A percentile compares a stretch with the other conserved stretches of the same genome.
Evolutionary conservation across 306 rosid genomes (phyloP).

Genomic region (Arachis stenosperma): DNA sequence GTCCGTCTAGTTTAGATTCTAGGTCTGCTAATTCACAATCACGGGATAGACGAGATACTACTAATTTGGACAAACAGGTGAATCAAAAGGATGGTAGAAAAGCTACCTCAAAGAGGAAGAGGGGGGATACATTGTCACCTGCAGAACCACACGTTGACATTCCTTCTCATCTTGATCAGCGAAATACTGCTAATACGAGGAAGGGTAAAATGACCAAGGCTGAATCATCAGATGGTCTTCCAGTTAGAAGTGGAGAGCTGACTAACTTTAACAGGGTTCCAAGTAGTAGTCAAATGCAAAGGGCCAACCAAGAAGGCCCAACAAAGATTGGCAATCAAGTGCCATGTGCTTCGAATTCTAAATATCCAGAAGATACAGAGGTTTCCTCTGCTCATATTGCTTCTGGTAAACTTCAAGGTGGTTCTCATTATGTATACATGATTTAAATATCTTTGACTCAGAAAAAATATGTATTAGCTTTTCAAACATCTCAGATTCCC

Average conservation of each 20-base stretch:
- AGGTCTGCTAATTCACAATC: slow-evolving; percentile 98
- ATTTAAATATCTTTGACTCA: slow-evolving; percentile 35
- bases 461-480: slow-evolving; percentile 44
- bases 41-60: slow-evolving; percentile 84
- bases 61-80: slow-evolving; percentile 68
- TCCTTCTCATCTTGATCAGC: slow-evolving; percentile 69
- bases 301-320: slow-evolving; percentile 65
- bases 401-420: slow-evolving; percentile 52
- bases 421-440: slow-evolving; percentile 29
- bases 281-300: slow-evolving; percentile 50
- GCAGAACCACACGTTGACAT: slow-evolving; percentile 65
- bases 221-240: slow-evolving; percentile 64
- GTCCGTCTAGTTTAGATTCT: slow-evolving; percentile 98
- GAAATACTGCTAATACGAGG: slow-evolving; percentile 68
- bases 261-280: slow-evolving; percentile 53
- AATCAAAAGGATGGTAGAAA: slow-evolving; percentile 79
- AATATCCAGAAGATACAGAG: slow-evolving; percentile 60
- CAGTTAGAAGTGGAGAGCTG: slow-evolving; percentile 67
- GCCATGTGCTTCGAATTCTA: slow-evolving; percentile 44
- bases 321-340: slow-evolving; percentile 54
- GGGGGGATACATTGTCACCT: slow-evolving; percentile 75
- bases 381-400: slow-evolving; percentile 58
- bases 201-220: slow-evolving; percentile 80
- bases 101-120: slow-evolving; percentile 76
- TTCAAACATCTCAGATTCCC: slow-evolving; percentile 56